Evolutionary conservation across 2,329 filamentous ascomycete species (phyloP).

Genomic region (Cryoendolithus antarcticus): DNA sequence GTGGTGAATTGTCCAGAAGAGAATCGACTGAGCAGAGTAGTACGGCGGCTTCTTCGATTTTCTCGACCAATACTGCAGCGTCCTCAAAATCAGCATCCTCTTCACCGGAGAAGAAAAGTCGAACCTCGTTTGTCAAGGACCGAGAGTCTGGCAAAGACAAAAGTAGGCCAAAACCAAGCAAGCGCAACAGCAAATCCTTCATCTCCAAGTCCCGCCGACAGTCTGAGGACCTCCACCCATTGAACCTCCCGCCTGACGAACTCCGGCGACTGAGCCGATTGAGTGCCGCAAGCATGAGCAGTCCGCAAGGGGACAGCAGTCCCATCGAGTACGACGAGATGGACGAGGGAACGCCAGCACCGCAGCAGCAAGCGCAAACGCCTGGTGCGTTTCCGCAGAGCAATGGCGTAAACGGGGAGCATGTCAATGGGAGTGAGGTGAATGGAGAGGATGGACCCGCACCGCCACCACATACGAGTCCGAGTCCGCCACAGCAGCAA

Average conservation of each 20-base stretch:
- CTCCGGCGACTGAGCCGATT: constrained; percentile 62
- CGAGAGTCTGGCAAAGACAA: constrained; percentile 12
- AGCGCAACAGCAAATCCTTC: constrained; percentile 13
- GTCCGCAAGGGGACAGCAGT: constrained; percentile 10
- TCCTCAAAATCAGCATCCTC: constrained; percentile 3
- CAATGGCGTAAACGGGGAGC: constrained; percentile 34
- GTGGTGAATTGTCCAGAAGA: constrained; percentile 1
- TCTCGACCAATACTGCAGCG: constrained; percentile 4
- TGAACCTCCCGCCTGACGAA: constrained; percentile 85
- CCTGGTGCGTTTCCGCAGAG: constrained; percentile 39
- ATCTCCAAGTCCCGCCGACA: constrained; percentile 18
- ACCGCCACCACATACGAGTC: constrained; percentile 57
- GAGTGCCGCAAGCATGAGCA: constrained; percentile 16
- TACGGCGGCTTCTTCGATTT: constrained; percentile 3
- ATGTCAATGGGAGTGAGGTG: constrained; percentile 12
- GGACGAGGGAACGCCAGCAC: constrained; percentile 21
- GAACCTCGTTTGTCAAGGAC: constrained; percentile 14
- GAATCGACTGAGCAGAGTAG: constrained; percentile 1
- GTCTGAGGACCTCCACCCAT: constrained; percentile 63
- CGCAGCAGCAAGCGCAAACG: constrained; percentile 9
- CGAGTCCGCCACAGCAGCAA: constrained; percentile 28
- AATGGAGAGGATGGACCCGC: constrained; percentile 38
- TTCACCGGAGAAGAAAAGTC: constrained; percentile 14
- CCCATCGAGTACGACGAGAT: constrained; percentile 12
- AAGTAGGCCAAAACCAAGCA: constrained; percentile 10